These are phyloP conservation scores for Saturnispora silvae DNA, from an alignment of 805 yeast species.

Conservation along the genomic window DNA sequence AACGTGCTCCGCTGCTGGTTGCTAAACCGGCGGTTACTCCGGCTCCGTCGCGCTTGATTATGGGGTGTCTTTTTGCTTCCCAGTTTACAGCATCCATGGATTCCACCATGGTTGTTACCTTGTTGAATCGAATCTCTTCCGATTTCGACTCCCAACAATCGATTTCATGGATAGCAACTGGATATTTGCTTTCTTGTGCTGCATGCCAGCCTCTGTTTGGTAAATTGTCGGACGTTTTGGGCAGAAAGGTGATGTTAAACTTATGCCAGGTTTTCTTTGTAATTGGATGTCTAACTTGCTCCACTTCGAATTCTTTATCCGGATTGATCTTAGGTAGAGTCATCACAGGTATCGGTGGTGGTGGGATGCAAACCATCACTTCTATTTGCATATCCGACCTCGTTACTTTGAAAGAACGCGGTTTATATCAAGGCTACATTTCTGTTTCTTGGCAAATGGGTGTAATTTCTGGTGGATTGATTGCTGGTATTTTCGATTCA, in stretches of 20 bases:
- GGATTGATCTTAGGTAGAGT: constrained; percentile 45
- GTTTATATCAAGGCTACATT: constrained; percentile 71
- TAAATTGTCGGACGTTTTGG: constrained; percentile 41
- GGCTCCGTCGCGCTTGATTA: neutral
- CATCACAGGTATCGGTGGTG: constrained; percentile 82
- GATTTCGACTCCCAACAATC: constrained; percentile 35
- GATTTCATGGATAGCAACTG: constrained; percentile 31
- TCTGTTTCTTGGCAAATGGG: constrained; percentile 71
- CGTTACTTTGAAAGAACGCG: constrained; percentile 64
- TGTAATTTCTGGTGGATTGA: constrained; percentile 55
- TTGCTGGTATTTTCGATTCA: constrained; percentile 46
- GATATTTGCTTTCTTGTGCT: constrained; percentile 29
- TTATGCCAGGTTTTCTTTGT: constrained; percentile 25
- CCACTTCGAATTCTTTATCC: constrained; percentile 30
- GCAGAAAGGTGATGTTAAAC: constrained; percentile 30
- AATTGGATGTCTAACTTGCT: constrained; percentile 32
- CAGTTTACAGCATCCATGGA: constrained; percentile 38
- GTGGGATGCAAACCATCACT: constrained; percentile 66
- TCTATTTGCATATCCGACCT: constrained; percentile 69
- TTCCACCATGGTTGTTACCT: constrained; percentile 42
- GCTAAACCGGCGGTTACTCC: neutral
- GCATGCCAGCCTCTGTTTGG: constrained; percentile 46
- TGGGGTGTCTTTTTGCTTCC: constrained; percentile 13
- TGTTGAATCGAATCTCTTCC: constrained; percentile 37
- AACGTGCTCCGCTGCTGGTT: neutral